Evolutionary conservation across 2,329 filamentous ascomycete genomes (phyloP), one percentile per base, ranked within the genome.

Genomic region (Trichoderma koningiopsis): DNA sequence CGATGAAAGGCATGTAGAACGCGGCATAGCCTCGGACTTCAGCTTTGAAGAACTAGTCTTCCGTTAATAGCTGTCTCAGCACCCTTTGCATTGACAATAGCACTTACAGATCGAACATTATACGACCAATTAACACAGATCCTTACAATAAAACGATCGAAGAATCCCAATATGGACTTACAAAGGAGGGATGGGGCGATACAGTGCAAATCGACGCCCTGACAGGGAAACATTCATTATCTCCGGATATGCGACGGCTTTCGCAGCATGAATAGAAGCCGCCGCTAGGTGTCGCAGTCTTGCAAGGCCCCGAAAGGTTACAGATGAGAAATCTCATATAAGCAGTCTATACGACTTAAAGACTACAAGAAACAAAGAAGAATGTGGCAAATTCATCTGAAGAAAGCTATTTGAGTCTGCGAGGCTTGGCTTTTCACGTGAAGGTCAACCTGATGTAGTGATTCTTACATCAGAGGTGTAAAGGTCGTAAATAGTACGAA

Each of bases 131-230:
- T 19, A 75, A 79, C 56, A 72, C 73, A 63, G 72, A 75, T 10
- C 55, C 77, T 13, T 70, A 79, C n/a, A 78, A 78, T 70, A 76
- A 76, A 24, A 76, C 76, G 8, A 74, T 10, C 59, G 74, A n/a
- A 71, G 70, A 10, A 69, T 67, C 1, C 1, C 61, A 53, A 1
- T 76, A 72, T 19, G 65, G 43, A 47, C 27, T 71, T 11, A 71
- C 73, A 2, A 33, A 70, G 2, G 82, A 83, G 37, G 85, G 83
- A 6, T 87, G 81, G 78, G 85, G 87, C 69, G 78, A 82, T 65
- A 84, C 81, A 1, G 71, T 90, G 13, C 87, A 89, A 74, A 84
- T 88, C 72, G 89, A 89, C 73, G 80, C 83, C 1, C 77, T 90
- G 2, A 87, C 86, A 2, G 89, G 86, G 0, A 80, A 83, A 7